Base-by-base conservation (phyloP, 805 yeast genomes). In the Nakazawaea molendinolei region DNA sequence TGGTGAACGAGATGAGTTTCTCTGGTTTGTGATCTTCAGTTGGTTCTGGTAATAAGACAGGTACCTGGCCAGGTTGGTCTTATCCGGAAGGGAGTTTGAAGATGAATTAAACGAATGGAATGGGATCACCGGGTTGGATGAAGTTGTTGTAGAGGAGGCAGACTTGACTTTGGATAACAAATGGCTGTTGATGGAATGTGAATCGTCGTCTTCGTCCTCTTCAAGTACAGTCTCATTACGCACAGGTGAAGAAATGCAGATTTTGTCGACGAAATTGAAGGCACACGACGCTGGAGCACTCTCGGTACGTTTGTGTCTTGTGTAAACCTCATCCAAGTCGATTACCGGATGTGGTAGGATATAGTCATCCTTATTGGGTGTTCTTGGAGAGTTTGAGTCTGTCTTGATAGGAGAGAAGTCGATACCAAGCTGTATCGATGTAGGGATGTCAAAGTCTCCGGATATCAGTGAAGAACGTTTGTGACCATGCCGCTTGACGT, bases 381-480 rank as follows among this genome's bases (percentile, higher is more conserved):
- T 15, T 46, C 51, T 17, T 45, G 50, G 15, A 44, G 49, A 9
- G 51, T 26, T 23, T 33, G 52, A 30, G 4, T 47, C 44, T 36
- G 49, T 35, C 5, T 24, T 26, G 22, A 28, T 33, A 25, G 49
- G 56, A 36, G n/a, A n/a, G n/a, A n/a, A n/a, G n/a, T n/a, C n/a
- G n/a, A n/a, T n/a, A n/a, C n/a, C n/a, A n/a, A n/a, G n/a, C n/a
- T n/a, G n/a, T n/a, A n/a, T n/a, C n/a, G n/a, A n/a, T n/a, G 43
- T 50, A 23, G 22, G 28, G 33, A 55, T 34, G 47, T 83, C 92
- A 52, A 85, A 82, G 53, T 86, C 95, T 4, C 92, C 92, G 7
- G 92, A 82, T 5, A 86, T 79, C 0, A 95, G 95, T 16, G 90
- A 87, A 0, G 95, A 86, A 35, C 95, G 63, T 49, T 85, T 74